Base-by-base conservation (phyloP, 768 basidiomycete species). In the Hygrocybe punicea region DNA sequence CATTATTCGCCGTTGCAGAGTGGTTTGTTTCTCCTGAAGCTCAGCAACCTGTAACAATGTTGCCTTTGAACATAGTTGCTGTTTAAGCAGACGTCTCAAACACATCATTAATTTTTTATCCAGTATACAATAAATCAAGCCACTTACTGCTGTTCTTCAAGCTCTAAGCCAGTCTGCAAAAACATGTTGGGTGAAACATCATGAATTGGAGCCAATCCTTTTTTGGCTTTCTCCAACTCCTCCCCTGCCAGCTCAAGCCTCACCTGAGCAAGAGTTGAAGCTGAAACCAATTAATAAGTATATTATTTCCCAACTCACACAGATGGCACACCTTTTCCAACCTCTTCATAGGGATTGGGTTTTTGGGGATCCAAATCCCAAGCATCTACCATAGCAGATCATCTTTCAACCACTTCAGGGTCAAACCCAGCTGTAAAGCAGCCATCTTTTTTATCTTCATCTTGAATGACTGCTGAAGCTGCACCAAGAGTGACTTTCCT, bases 141-240 rank as follows among this genome's bases (percentile, higher is more conserved):
- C 35, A 60, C 55, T 17, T 46, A 60, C 59, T 60, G 59, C 35
- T 57, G 59, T 36, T 57, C 50, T 25, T 60, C 59, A 16, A 60
- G 37, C 8, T 60, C 56, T 5, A 60, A 40, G 13, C 59, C 59
- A 35, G 24, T 36, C 8, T 21, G n/a, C 24, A 60, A 24, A 47
- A 57, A 57, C 19, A 29, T 47, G 39, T 39, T 51, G n/a, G 19
- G 24, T 21, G 45, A 46, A 13, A 48, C 34, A n/a, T 56, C 40
- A 52, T 57, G 17, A 13, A 25, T 19, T 25, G 51, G 23, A 6
- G 25, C 13, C 13, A 29, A 16, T 11, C 42, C 50, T 29, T 35
- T 13, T 36, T 29, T 42, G 19, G 24, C 19, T 13, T 52, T 36
- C 36, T 11, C 35, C 19, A 25, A 3, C 23, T 57, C 56, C 24